Conservation (phyloP, 352 stramenopile species). For the Phytophthora palmivora region DNA sequence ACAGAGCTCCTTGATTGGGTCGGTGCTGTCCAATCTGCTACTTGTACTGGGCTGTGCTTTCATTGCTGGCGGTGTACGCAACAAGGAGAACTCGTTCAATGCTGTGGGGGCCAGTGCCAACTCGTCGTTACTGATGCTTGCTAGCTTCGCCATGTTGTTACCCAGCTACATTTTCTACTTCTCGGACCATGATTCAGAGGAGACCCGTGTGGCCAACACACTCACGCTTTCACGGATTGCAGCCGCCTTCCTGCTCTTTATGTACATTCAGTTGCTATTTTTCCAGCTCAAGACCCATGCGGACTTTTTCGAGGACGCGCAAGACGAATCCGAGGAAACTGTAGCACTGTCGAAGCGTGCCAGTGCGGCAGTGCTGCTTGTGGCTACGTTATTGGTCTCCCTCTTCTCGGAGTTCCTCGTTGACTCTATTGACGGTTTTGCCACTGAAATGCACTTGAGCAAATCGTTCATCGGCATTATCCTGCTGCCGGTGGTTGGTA, state of each 20-base stretch:
- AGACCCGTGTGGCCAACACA: slow-evolving; percentile 69
- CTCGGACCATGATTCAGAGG: slow-evolving; percentile 77
- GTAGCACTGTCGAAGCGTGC: slow-evolving; percentile 83
- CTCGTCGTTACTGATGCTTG: slow-evolving; percentile 94
- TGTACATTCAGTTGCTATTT: slow-evolving; percentile 95
- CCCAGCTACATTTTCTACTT: slow-evolving; percentile 94
- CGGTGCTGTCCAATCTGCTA: slow-evolving; percentile 98
- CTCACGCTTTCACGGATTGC: slow-evolving; percentile 82
- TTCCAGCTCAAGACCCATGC: slow-evolving; percentile 97
- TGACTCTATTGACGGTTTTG: slow-evolving; percentile 82
- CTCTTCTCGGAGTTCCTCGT: slow-evolving; percentile 96
- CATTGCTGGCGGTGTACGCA: slow-evolving; percentile 85
- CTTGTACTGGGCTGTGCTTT: slow-evolving; percentile 98
- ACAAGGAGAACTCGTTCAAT: slow-evolving; percentile 94
- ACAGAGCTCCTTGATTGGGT: slow-evolving; percentile 97
- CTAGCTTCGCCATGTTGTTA: slow-evolving; percentile 93
- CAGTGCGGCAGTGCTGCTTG: slow-evolving; percentile 81
- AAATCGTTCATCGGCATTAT: slow-evolving; percentile 95
- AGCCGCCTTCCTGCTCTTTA: slow-evolving; percentile 86
- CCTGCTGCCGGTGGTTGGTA: slow-evolving; percentile 97
- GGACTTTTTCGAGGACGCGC: slow-evolving; percentile 89
- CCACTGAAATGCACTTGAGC: slow-evolving; percentile 65
- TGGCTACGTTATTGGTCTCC: slow-evolving; percentile 91
- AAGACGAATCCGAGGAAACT: slow-evolving; percentile 64
- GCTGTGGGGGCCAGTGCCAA: slow-evolving; percentile 92